Evolutionary conservation across 129 eudicot genomes (phyloP), one percentile per base, ranked within the genome.

Genomic region (Pseudognaphalium luteoalbum): DNA sequence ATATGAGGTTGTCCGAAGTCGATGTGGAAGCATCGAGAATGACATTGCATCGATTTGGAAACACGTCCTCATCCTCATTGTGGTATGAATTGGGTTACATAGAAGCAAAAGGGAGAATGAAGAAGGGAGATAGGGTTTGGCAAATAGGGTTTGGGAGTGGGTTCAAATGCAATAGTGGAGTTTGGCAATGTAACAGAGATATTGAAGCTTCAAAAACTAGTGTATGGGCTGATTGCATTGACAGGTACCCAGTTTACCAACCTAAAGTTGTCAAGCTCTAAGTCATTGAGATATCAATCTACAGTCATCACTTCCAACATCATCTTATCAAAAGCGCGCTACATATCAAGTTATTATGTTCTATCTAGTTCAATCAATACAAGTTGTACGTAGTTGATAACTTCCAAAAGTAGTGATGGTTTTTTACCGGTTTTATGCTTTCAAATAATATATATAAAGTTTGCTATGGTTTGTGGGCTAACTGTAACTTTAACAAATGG

Each of bases 101-200:
- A 5, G 96, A 90, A 72, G 92, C 93, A 0, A 90, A 90, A 78
- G 91, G 91, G 73, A 84, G 82, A 68, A 86, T 90, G 93, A 86
- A 82, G 68, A 87, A 82, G 47, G 96, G 96, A 10, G 96, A 90
- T 15, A 74, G 93, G 70, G 87, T 90, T 21, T 90, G 96, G 96
- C 96, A 90, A 75, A 90, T 90, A 21, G 96, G 87, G 39, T 88
- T 90, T 51, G 96, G 96, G 70, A 87, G 92, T 74, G 96, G 96
- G 44, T 90, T 90, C 25, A 90, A 90, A 72, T 90, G 96, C 64
- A 90, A 90, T 68, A 90, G 96, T 74, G 96, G 90, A 0, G 93
- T 86, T 47, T 90, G 92, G 96, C 80, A 78, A 81, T 86, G 90
- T 77, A 84, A 87, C 29, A 73, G 82, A 51, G 82, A 80, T 2